Base-by-base conservation (phyloP, 2,329 filamentous ascomycete species). In the Aspergillus tamarii region DNA sequence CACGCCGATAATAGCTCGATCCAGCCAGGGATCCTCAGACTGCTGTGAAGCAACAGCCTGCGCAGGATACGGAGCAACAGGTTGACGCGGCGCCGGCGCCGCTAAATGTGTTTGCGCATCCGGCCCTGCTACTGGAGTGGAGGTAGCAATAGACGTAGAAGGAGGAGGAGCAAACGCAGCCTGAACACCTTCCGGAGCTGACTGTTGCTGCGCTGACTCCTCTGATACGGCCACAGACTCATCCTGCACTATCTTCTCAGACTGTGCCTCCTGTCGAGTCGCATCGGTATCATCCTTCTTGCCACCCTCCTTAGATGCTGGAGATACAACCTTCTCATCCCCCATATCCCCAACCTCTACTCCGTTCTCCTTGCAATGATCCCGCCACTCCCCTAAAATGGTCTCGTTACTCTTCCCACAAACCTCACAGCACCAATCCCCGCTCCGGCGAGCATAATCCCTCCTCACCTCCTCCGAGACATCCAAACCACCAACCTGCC, bases 401-500 rank as follows among this genome's bases (percentile, higher is more conserved):
- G 92, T 90, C 58, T 81, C 84, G 73, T 96, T 85, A 21, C 41
- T 61, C 26, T 41, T 83, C 81, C 65, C 88, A 75, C 94, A 98
- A 0, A 82, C 84, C 0, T 83, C 74, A 78, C 95, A 98, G 59
- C 80, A 85, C 85, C 89, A 97, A 0, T 70, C 74, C 1, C 78
- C 78, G 64, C 89, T 93, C 72, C 90, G 87, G 54, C 75, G 81
- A 5, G 95, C 95, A 71, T 95, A 85, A 53, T 86, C 82, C 71
- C 84, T 84, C 60, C 94, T 83, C 57, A 91, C 87, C 6, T 83
- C 84, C 21, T 90, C 88, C 30, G 82, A 87, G 4, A 90, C 90
- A 68, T 97, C 94, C 71, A 98, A 83, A 0, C 95, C 95, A 14
- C 95, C 95, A 1, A 99, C 83, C 81, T 98, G 95, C 1, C 95